Evolutionary conservation across 176 grass and related monocot genomes (phyloP).

Genomic region (Rhynchospora breviuscula): DNA sequence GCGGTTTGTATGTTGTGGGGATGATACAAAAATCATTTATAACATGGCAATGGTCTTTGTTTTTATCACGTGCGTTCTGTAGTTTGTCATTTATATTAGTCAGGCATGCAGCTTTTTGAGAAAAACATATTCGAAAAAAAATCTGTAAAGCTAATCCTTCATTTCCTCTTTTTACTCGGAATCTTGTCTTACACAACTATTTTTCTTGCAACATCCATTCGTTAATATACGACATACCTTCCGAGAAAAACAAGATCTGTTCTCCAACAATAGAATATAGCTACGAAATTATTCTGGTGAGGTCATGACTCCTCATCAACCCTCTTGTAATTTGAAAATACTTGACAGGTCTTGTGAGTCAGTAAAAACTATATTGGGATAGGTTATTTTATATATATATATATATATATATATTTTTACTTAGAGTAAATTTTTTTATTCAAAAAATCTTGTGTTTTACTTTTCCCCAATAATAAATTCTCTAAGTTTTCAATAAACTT

Average conservation of each 20-base stretch:
- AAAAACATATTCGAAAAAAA: neutral
- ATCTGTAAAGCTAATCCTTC: neutral
- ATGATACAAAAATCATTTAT: no score
- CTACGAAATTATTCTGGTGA: neutral
- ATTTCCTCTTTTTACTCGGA: neutral
- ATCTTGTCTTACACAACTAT: neutral
- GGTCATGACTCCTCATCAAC: neutral
- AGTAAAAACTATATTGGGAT: neutral
- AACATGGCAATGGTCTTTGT: neutral
- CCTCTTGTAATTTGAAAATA: neutral
- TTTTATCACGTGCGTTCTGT: conserved; percentile 5
- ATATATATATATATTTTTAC: no score
- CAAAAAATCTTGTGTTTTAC: neutral
- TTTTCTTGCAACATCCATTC: neutral
- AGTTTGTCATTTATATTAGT: neutral
- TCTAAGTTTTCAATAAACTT: neutral
- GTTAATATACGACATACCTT: neutral
- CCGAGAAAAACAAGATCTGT: neutral
- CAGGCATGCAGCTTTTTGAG: neutral
- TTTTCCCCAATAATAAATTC: neutral
- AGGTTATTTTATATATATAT: neutral
- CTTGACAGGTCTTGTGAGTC: neutral
- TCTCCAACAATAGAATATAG: neutral
- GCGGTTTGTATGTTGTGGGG: no score
- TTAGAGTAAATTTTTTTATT: neutral